Percentiles rank a stretch among this genome's conserved stretches.
phyloP scores from a whole-genome alignment of 805 yeast species.

The Suhomyces sp. region DNA sequence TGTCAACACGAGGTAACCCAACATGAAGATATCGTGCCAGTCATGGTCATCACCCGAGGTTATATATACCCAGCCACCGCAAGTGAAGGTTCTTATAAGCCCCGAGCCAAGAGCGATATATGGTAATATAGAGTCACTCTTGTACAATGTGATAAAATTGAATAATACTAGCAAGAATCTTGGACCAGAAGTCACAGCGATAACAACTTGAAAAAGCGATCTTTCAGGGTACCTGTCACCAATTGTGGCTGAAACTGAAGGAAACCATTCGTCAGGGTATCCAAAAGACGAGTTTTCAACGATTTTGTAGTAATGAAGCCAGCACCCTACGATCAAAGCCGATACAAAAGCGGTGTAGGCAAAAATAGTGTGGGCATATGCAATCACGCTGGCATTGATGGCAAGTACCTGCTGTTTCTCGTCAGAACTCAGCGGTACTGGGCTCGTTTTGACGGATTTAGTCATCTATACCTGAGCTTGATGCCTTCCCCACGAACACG shows the following conservation, averaged over 20 bases:
- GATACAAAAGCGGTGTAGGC: slow-evolving; percentile 73
- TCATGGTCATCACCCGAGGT: slow-evolving; percentile 97
- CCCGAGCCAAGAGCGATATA: slow-evolving; percentile 57
- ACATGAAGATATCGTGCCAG: slow-evolving; percentile 94
- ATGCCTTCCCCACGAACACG: neutral
- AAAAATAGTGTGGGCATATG: slow-evolving; percentile 68
- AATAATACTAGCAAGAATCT: slow-evolving; percentile 65
- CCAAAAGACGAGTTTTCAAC: slow-evolving; percentile 84
- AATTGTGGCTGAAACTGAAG: slow-evolving; percentile 93
- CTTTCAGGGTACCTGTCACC: slow-evolving; percentile 97
- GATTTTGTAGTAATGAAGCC: slow-evolving; percentile 81
- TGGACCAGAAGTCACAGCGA: slow-evolving; percentile 93
- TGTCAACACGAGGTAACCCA: slow-evolving; percentile 80
- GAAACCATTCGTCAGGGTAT: slow-evolving; percentile 98
- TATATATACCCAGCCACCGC: slow-evolving; percentile 98
- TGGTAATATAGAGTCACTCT: slow-evolving; percentile 33
- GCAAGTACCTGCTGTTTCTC: slow-evolving; percentile 10
- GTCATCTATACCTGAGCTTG: neutral
- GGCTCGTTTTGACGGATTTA: neutral
- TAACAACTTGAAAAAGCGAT: slow-evolving; percentile 83
- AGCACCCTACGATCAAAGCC: slow-evolving; percentile 72
- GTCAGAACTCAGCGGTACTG: neutral
- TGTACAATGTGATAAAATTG: slow-evolving; percentile 48
- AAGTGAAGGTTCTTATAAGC: slow-evolving; percentile 83
- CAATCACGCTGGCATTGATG: slow-evolving; percentile 64